These are phyloP conservation scores for Lepidium aucheri DNA, from an alignment of 345 rosid species.

Conservation along the genomic window DNA sequence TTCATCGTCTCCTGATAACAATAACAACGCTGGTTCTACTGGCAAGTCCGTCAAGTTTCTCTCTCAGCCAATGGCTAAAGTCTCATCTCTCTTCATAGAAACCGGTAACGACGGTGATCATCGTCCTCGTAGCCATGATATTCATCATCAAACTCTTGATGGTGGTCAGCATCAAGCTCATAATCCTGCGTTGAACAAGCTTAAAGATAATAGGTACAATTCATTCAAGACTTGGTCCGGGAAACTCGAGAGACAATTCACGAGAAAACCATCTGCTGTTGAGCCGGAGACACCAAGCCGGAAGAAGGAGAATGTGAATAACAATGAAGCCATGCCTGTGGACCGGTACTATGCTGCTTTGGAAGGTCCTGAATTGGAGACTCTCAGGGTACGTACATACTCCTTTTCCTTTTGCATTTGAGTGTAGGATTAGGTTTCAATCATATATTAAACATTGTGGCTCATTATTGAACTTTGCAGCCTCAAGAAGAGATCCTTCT, in stretches of 20 bases:
- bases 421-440: neutral
- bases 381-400: conserved; percentile 46
- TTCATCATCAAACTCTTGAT: neutral
- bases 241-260: conserved; percentile 63
- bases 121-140: neutral
- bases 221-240: conserved; percentile 91
- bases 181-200: conserved; percentile 28
- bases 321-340: conserved; percentile 43
- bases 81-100: conserved; percentile 14
- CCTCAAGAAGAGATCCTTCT: conserved; percentile 59
- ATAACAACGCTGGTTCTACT: neutral
- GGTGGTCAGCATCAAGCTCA: conserved; percentile 2
- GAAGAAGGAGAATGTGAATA: neutral
- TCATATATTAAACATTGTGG: neutral
- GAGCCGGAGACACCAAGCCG: conserved; percentile 28
- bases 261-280: conserved; percentile 35
- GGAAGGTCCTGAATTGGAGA: conserved; percentile 79
- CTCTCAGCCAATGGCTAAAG: conserved; percentile 65
- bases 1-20: conserved; percentile 17
- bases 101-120: neutral
- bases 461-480: conserved; percentile 25
- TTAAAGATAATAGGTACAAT: conserved; percentile 54
- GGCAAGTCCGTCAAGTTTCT: conserved; percentile 29
- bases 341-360: conserved; percentile 76
- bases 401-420: neutral